Conservation (phyloP, 805 yeast genomes). For the Suhomyces xylopsoci region DNA sequence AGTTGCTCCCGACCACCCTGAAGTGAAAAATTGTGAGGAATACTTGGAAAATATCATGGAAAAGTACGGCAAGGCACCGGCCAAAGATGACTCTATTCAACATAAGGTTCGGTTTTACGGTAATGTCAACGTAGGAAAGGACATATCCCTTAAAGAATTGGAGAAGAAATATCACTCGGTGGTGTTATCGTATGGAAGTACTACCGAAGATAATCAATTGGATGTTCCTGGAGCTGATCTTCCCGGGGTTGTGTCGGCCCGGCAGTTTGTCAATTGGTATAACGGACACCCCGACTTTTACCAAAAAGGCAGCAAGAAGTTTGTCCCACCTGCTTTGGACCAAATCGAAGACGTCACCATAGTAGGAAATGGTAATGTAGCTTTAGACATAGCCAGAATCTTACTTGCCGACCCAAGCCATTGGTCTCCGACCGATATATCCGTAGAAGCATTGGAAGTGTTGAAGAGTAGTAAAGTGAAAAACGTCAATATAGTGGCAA, state of each 20-base stretch:
- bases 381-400: conserved; percentile 84
- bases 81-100: conserved; percentile 12
- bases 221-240: conserved; percentile 58
- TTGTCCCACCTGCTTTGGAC: conserved; percentile 52
- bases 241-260: conserved; percentile 73
- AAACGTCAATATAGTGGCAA: conserved; percentile 70
- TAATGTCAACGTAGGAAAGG: conserved; percentile 65
- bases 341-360: conserved; percentile 65
- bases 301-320: conserved; percentile 28
- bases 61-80: conserved; percentile 8
- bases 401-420: conserved; percentile 57
- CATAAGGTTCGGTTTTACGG: conserved; percentile 56
- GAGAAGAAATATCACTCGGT: conserved; percentile 64
- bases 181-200: conserved; percentile 80
- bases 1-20: conserved; percentile 99
- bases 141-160: conserved; percentile 50
- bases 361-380: conserved; percentile 97
- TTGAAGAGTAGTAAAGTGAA: conserved; percentile 54
- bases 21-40: conserved; percentile 80
- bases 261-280: conserved; percentile 93
- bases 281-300: conserved; percentile 75
- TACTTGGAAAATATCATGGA: conserved; percentile 57
- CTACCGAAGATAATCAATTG: conserved; percentile 50
- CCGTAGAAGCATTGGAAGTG: conserved; percentile 53
- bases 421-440: conserved; percentile 73